Evolutionary conservation across 495 filamentous ascomycete species (phyloP).

Genomic region (Penicillium desertorum): DNA sequence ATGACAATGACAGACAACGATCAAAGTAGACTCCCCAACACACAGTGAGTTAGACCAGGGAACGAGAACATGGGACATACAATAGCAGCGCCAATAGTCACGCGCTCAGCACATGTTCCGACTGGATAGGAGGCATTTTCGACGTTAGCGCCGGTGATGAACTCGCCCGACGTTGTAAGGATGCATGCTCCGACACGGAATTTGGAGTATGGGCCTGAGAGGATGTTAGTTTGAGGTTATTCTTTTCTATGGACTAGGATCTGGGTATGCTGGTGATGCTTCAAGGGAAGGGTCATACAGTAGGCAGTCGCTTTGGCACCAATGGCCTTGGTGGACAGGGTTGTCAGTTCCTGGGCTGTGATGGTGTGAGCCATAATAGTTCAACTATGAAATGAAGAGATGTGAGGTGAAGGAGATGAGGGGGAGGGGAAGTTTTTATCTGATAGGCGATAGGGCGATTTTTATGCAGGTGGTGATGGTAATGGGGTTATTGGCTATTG

Average conservation of each 20-base stretch:
- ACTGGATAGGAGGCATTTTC: slow-evolving; percentile 95
- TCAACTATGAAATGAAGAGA: background rate
- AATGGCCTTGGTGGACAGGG: slow-evolving; percentile 56
- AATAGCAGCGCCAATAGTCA: slow-evolving; percentile 80
- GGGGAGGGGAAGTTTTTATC: slow-evolving; percentile 1
- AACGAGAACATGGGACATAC: slow-evolving; percentile 32
- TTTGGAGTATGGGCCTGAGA: slow-evolving; percentile 77
- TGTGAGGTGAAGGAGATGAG: background rate
- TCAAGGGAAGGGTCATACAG: slow-evolving; percentile 46
- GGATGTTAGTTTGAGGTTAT: slow-evolving; percentile 4
- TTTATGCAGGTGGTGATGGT: background rate
- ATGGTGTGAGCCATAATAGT: slow-evolving; percentile 9
- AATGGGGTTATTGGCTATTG: too few species aligned
- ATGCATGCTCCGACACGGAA: slow-evolving; percentile 89
- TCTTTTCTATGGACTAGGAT: background rate
- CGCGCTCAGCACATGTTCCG: slow-evolving; percentile 89
- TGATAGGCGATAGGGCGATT: background rate
- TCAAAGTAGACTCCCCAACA: background rate
- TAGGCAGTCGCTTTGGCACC: slow-evolving; percentile 75
- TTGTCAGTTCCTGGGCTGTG: slow-evolving; percentile 54
- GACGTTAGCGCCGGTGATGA: slow-evolving; percentile 78
- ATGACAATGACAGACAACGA: background rate
- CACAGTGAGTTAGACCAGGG: background rate
- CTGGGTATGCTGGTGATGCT: background rate
- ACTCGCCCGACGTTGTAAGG: slow-evolving; percentile 61